phyloP scores from a whole-genome alignment of 345 rosid genomes.

The Citrus cavaleriei region DNA sequence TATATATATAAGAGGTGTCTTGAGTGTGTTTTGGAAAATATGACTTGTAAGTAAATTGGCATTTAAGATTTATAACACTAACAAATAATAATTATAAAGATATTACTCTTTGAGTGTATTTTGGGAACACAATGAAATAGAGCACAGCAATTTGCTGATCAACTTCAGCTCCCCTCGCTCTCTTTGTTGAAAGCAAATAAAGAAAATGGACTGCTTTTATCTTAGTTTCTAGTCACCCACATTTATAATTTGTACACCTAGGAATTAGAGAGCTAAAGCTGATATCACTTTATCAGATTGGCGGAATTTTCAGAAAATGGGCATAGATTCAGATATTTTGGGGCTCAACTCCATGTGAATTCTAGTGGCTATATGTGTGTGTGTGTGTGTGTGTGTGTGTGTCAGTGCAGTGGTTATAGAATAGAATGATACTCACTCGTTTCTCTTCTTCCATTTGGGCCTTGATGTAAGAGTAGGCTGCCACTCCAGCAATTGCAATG shows the following conservation, averaged over 20 bases:
- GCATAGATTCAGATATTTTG: not conserved
- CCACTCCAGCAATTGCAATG: slow-evolving; percentile 60
- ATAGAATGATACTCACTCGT: slow-evolving; percentile 44
- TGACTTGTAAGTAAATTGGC: no score
- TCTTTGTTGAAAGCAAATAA: not conserved
- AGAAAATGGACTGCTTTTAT: not conserved
- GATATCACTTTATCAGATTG: not conserved
- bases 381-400: no score
- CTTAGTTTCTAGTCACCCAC: no score
- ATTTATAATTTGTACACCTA: no score
- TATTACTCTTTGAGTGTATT: not conserved
- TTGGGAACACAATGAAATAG: not conserved
- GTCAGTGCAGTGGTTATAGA: not conserved
- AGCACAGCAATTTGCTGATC: not conserved
- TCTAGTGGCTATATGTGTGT: not conserved
- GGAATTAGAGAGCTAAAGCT: not conserved
- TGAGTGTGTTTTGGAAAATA: no score
- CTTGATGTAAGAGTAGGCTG: slow-evolving; percentile 34
- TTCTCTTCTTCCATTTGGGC: slow-evolving; percentile 94
- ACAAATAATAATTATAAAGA: not conserved
- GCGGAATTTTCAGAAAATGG: not conserved
- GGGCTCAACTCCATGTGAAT: not conserved
- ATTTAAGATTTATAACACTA: not conserved
- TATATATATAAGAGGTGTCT: no score
- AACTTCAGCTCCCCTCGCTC: not conserved